Base-by-base conservation (phyloP, 108 stramenopile species). In the Skeletonema marinoi region DNA sequence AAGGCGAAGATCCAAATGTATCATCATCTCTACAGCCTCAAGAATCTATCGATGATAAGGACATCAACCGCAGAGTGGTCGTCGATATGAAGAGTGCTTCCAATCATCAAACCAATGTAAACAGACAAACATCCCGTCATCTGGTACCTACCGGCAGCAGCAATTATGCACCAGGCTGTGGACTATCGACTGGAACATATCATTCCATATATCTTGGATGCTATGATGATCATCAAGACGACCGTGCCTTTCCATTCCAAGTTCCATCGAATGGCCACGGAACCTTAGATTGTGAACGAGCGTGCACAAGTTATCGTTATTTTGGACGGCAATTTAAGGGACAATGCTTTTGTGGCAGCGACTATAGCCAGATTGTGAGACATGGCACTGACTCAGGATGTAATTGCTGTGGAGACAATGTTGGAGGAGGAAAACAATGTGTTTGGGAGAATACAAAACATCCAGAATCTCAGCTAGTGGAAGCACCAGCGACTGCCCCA, bases 401-500 rank as follows among this genome's bases (percentile, higher is more conserved):
- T 32, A 33, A 68, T 54, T 68, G 68, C 32, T 68, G 68, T 68
- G 51, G 30, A 13, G 32, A 35, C 35, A 68, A 68, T 68, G 68
- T 68, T 54, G 68, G 68, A 8, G 41, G 29, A 0, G 68, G 68
- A 13, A 50, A 33, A 6, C 44, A 46, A 42, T 68, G 68, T 68
- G 50, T 68, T 54, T 68, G 68, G 68, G 68, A 68, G 68, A 51
- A 68, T 54, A 42, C 51, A 31, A 54, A 68, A 2, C 68, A 68
- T 68, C 32, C 68, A 13, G 68, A 68, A 30, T 68, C 51, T 32
- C 68, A 68, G 39, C 39, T 2, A 68, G 68, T 32, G 46, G 16
- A 31, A 56, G 50, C 48, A 32, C 31, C 13, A 3, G 54, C 25
- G 54, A 6, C n/a, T 5, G 54, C 54, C 1, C 6, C 54, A 0